phyloP scores from a whole-genome alignment of 192 early-diverging fungal species.

The Glomus cerebriforme region DNA sequence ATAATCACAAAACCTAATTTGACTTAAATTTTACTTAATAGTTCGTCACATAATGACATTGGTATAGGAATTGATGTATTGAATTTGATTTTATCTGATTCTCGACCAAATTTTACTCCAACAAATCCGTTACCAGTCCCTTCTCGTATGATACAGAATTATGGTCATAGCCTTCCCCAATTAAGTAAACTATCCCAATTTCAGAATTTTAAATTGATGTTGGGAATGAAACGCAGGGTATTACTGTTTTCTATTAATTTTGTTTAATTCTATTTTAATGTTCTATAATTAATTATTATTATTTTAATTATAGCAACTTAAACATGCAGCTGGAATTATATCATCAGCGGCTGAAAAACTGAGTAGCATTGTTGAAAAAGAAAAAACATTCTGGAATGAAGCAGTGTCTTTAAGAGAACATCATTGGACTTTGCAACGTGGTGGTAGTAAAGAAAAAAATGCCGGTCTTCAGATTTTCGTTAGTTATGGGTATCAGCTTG shows the following conservation, averaged over 20 bases:
- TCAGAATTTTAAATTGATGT: conserved; percentile 31
- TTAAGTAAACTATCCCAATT: conserved; percentile 10
- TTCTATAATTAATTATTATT: not conserved
- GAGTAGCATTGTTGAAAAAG: conserved; percentile 10
- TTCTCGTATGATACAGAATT: conserved; percentile 7
- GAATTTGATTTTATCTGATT: conserved; percentile 9
- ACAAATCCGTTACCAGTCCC: conserved; percentile 8
- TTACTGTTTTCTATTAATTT: not conserved
- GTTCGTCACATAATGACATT: conserved; percentile 25
- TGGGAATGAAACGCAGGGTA: conserved; percentile 28
- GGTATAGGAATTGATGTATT: conserved; percentile 28
- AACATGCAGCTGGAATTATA: conserved; percentile 25
- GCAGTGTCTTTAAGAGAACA: conserved; percentile 21
- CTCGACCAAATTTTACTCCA: not conserved
- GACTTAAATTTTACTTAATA: not conserved
- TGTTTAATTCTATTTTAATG: not conserved
- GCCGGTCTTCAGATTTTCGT: conserved; percentile 25
- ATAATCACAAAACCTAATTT: not conserved
- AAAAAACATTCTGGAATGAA: conserved; percentile 30
- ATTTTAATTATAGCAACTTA: conserved; percentile 22
- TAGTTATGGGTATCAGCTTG: conserved; percentile 25
- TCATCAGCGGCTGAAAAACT: not conserved
- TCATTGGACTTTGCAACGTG: conserved; percentile 17
- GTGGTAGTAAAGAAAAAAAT: conserved; percentile 11
- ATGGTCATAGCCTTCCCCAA: conserved; percentile 12